Percentiles rank a stretch among this genome's conserved stretches.
Evolutionary conservation across 495 filamentous ascomycete genomes (phyloP).

Genomic region (Lasiosphaeria ovina): DNA sequence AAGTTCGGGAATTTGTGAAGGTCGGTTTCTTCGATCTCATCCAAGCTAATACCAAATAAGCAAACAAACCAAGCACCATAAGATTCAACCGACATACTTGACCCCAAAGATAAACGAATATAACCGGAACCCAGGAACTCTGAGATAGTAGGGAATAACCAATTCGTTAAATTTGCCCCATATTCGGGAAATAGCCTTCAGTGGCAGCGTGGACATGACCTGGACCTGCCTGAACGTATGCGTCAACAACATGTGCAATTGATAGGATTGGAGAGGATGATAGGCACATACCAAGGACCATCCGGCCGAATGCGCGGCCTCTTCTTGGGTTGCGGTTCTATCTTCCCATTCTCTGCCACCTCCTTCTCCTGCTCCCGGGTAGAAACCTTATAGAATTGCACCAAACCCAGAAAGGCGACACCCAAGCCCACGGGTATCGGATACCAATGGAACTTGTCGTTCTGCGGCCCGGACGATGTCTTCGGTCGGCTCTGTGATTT

Average conservation of each 20-base stretch:
- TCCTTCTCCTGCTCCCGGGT: constrained; percentile 56
- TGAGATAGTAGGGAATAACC: constrained; percentile 83
- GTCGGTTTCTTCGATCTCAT: constrained; percentile 82
- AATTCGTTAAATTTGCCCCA: constrained; percentile 97
- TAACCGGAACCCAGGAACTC: constrained; percentile 90
- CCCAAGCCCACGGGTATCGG: constrained; percentile 92
- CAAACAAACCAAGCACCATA: neutral
- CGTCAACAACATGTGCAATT: too few relatives aligned
- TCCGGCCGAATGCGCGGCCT: constrained; percentile 72
- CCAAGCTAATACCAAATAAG: constrained; percentile 50
- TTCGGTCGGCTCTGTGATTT: constrained; percentile 38
- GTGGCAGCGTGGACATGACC: constrained; percentile 90
- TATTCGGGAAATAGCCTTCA: constrained; percentile 88
- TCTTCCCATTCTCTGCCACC: constrained; percentile 46
- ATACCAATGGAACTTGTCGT: constrained; percentile 88
- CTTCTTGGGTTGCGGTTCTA: constrained; percentile 52
- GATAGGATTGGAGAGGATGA: neutral
- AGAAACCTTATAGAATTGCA: constrained; percentile 78
- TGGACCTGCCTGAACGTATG: constrained; percentile 71
- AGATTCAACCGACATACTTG: constrained; percentile 50
- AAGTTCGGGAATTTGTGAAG: constrained; percentile 89
- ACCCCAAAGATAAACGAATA: constrained; percentile 93
- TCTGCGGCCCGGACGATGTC: constrained; percentile 44
- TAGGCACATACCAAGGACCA: constrained; percentile 71
- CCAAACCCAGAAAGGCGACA: constrained; percentile 78